phyloP scores from a whole-genome alignment of 306 rosid genomes.

The Cucurbita pepo region DNA sequence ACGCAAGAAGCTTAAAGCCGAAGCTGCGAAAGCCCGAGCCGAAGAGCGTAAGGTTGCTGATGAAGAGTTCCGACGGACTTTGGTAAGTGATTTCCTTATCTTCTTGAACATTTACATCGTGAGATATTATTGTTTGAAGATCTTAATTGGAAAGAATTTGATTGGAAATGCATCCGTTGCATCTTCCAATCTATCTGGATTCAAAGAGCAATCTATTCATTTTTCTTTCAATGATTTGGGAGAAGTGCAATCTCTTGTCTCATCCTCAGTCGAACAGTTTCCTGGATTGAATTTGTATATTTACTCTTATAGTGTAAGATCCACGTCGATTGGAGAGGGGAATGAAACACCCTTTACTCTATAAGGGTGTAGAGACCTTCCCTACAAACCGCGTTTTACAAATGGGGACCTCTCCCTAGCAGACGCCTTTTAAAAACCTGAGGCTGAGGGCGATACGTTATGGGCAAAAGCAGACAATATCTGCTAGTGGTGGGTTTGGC shows the following conservation, averaged over 20 bases:
- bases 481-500: no score
- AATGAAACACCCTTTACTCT: no score
- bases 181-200: background rate
- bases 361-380: no score
- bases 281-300: background rate
- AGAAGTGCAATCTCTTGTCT: background rate
- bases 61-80: conserved; percentile 53
- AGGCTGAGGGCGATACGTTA: no score
- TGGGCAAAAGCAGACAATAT: no score
- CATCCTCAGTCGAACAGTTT: background rate
- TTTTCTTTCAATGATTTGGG: background rate
- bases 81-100: conserved; percentile 16
- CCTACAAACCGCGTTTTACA: no score
- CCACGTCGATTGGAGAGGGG: no score
- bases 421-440: no score
- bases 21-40: conserved; percentile 52
- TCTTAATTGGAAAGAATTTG: background rate
- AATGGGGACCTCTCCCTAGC: no score
- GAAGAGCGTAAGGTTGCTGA: conserved; percentile 44
- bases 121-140: background rate
- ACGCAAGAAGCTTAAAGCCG: conserved; percentile 54
- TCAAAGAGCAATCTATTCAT: background rate
- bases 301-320: background rate
- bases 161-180: background rate
- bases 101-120: background rate